Evolutionary conservation across 192 early-diverging fungal species (phyloP).

Genomic region (Haplosporangium gracile): DNA sequence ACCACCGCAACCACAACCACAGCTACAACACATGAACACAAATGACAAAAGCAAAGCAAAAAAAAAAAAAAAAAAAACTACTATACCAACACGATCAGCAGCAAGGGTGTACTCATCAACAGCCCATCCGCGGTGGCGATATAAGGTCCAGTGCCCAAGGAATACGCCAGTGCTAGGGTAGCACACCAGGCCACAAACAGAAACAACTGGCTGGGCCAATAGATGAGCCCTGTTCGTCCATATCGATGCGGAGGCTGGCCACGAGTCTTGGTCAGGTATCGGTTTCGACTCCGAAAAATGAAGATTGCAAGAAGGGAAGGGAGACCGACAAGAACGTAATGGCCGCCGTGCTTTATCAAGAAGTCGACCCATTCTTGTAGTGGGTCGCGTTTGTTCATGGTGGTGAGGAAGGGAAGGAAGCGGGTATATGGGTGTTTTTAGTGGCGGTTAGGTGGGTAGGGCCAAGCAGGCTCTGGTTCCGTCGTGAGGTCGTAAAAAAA

Average conservation of each 20-base stretch:
- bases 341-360: conserved; percentile 21
- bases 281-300: conserved; percentile 14
- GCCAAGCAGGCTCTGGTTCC: neutral
- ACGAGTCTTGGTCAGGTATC: conserved; percentile 16
- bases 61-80: neutral
- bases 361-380: conserved; percentile 23
- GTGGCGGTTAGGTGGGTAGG: neutral
- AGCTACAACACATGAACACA: neutral
- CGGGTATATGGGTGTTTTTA: neutral
- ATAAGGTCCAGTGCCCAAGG: conserved; percentile 29
- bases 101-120: conserved; percentile 13
- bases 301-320: conserved; percentile 21
- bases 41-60: neutral
- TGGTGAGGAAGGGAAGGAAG: neutral
- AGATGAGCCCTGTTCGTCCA: conserved; percentile 37
- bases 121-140: conserved; percentile 27
- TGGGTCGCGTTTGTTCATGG: conserved; percentile 13
- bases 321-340: conserved; percentile 16
- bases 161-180: conserved; percentile 17
- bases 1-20: neutral
- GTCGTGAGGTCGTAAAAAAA: neutral
- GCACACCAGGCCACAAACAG: conserved; percentile 4
- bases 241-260: conserved; percentile 17
- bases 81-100: conserved; percentile 26
- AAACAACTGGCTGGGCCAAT: conserved; percentile 36